Conservation (phyloP, 495 filamentous ascomycete genomes). For the Rusavskia elegans region DNA sequence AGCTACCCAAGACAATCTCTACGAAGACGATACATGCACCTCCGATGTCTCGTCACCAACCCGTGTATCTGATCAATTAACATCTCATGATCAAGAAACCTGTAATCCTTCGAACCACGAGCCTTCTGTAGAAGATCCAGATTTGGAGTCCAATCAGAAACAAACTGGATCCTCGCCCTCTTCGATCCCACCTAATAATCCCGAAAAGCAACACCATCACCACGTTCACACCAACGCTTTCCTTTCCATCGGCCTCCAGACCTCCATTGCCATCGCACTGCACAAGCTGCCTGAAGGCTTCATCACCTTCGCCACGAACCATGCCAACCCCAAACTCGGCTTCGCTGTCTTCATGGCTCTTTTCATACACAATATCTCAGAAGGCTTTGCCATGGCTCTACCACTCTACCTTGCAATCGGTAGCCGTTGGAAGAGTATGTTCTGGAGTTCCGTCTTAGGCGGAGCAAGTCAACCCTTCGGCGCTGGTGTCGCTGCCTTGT, state of each 20-base stretch:
- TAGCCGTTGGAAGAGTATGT: slow-evolving; percentile 60
- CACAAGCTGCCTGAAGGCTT: slow-evolving; percentile 98
- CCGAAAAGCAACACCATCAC: slow-evolving; percentile 57
- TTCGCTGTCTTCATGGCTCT: slow-evolving; percentile 86
- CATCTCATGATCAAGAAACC: neutral
- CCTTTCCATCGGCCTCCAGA: slow-evolving; percentile 82
- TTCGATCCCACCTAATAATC: slow-evolving; percentile 12
- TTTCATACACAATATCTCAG: slow-evolving; percentile 94
- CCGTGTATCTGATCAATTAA: neutral
- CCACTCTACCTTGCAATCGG: slow-evolving; percentile 78
- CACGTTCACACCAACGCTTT: slow-evolving; percentile 95
- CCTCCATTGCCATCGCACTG: slow-evolving; percentile 80
- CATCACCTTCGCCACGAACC: slow-evolving; percentile 96
- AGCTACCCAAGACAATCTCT: neutral
- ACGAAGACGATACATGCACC: slow-evolving; percentile 1
- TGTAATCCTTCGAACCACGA: neutral
- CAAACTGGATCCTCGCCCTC: neutral
- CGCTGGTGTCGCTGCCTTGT: slow-evolving; percentile 66
- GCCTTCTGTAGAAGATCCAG: neutral
- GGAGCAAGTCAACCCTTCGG: slow-evolving; percentile 78
- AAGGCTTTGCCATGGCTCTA: slow-evolving; percentile 87
- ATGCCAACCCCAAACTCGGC: slow-evolving; percentile 76
- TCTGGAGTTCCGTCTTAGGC: slow-evolving; percentile 70
- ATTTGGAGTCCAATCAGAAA: neutral
- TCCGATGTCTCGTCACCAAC: neutral